A percentile compares a stretch with the other conserved stretches of the same genome.
These are phyloP conservation scores for Sinapis alba DNA, from an alignment of 441 rosid genomes.

Conservation along the genomic window DNA sequence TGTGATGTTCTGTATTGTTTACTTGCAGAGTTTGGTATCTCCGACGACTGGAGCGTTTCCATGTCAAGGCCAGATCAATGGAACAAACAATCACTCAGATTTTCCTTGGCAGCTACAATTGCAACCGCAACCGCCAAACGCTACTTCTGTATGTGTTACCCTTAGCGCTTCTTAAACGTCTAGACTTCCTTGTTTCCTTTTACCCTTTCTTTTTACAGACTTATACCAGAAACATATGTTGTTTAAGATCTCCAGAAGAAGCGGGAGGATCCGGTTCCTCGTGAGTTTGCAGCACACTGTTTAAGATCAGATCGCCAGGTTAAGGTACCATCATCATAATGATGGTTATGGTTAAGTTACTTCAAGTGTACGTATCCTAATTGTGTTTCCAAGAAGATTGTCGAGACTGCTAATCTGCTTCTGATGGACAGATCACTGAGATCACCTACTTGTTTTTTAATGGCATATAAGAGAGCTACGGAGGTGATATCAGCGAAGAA, in stretches of 20 bases:
- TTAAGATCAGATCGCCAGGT: slow-evolving; percentile 22
- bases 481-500: no score
- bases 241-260: slow-evolving; percentile 27
- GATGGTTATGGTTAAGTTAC: slow-evolving; percentile 97
- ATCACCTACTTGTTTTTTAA: no score
- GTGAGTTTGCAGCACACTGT: slow-evolving; percentile 16
- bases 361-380: slow-evolving; percentile 89
- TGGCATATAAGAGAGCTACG: no score
- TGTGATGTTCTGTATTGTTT: slow-evolving; percentile 11
- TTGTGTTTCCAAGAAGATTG: slow-evolving; percentile 93
- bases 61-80: slow-evolving; percentile 49
- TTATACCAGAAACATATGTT: slow-evolving; percentile 22
- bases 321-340: slow-evolving; percentile 42
- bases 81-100: slow-evolving; percentile 53
- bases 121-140: slow-evolving; percentile 21
- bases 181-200: not conserved
- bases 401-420: slow-evolving; percentile 79
- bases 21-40: slow-evolving; percentile 71
- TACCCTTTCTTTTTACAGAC: not conserved
- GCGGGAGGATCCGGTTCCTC: slow-evolving; percentile 26
- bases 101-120: slow-evolving; percentile 55
- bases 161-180: not conserved
- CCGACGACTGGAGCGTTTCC: slow-evolving; percentile 91
- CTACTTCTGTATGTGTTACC: slow-evolving; percentile 30
- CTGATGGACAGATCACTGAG: slow-evolving; percentile 94